Conservation (phyloP, 2,329 filamentous ascomycete genomes). For the Microcera coccophila region DNA sequence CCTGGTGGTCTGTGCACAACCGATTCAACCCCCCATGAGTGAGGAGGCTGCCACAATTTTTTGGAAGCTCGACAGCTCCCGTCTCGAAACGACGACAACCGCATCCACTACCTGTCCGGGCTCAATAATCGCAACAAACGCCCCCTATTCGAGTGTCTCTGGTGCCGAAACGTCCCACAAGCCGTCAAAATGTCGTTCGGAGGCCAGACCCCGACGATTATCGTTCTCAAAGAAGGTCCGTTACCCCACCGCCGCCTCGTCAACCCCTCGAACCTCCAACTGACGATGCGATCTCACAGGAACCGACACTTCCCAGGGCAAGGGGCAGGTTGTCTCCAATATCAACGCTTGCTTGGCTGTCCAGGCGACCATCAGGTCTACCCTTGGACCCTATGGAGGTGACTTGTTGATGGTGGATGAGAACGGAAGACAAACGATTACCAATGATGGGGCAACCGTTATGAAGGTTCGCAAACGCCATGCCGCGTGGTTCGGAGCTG, state of each 20-base stretch:
- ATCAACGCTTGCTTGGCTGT: slow-evolving; percentile 98
- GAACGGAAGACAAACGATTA: slow-evolving; percentile 95
- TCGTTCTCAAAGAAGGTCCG: slow-evolving; percentile 95
- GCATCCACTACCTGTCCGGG: slow-evolving; percentile 14
- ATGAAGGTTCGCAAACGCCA: slow-evolving; percentile 69
- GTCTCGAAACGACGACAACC: slow-evolving; percentile 26
- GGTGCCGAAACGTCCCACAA: slow-evolving; percentile 3
- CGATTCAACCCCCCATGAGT: slow-evolving; percentile 26
- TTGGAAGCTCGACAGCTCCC: slow-evolving; percentile 43
- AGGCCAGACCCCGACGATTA: slow-evolving; percentile 95
- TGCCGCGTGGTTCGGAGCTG: not conserved
- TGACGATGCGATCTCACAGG: slow-evolving; percentile 50
- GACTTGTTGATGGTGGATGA: slow-evolving; percentile 93
- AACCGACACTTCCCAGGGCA: slow-evolving; percentile 95
- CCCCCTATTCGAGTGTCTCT: slow-evolving; percentile 9
- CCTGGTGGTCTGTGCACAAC: slow-evolving; percentile 27
- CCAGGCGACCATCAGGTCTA: slow-evolving; percentile 92
- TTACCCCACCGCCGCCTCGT: slow-evolving; percentile 39
- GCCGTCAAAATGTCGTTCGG: slow-evolving; percentile 78
- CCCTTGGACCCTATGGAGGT: slow-evolving; percentile 92
- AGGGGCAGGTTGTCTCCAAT: slow-evolving; percentile 94
- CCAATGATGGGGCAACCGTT: slow-evolving; percentile 96
- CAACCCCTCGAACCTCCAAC: slow-evolving; percentile 20
- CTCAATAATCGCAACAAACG: slow-evolving; percentile 7
- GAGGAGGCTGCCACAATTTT: slow-evolving; percentile 49